Conservation (phyloP, 2,329 filamentous ascomycete genomes). For the Balansia obtecta region DNA sequence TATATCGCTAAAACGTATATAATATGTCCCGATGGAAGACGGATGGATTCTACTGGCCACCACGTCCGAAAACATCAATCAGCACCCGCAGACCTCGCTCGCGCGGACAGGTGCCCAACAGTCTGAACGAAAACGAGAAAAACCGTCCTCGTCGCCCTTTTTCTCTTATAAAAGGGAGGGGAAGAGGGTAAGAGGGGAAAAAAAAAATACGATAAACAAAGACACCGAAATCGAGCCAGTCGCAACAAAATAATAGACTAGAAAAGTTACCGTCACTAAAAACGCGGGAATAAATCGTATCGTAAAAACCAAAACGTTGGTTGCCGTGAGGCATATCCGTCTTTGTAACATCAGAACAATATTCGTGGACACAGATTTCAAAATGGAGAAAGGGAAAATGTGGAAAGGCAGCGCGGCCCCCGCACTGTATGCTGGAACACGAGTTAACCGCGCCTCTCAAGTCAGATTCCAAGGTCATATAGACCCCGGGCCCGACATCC, state of each 20-base stretch:
- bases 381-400: constrained; percentile 8
- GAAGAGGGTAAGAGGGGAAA: too few species aligned
- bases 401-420: constrained; percentile 7
- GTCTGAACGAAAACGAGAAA: constrained; percentile 1
- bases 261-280: constrained; percentile 3
- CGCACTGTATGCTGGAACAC: constrained; percentile 5
- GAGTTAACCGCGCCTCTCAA: background rate
- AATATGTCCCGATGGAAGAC: background rate
- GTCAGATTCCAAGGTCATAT: background rate
- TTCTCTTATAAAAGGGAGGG: too few species aligned
- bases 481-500: background rate
- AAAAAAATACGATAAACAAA: background rate
- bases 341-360: constrained; percentile 17
- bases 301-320: constrained; percentile 16
- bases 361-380: constrained; percentile 4
- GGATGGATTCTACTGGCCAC: constrained; percentile 1
- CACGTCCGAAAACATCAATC: constrained; percentile 3
- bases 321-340: constrained; percentile 28
- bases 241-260: too few species aligned
- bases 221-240: constrained; percentile 7
- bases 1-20: constrained; percentile 1
- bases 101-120: constrained; percentile 4
- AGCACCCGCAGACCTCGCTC: constrained; percentile 2
- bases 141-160: constrained; percentile 1
- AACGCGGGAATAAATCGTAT: background rate